Evolutionary conservation across 768 basidiomycete genomes (phyloP).

Genomic region (Leucocoprinus leucothites): DNA sequence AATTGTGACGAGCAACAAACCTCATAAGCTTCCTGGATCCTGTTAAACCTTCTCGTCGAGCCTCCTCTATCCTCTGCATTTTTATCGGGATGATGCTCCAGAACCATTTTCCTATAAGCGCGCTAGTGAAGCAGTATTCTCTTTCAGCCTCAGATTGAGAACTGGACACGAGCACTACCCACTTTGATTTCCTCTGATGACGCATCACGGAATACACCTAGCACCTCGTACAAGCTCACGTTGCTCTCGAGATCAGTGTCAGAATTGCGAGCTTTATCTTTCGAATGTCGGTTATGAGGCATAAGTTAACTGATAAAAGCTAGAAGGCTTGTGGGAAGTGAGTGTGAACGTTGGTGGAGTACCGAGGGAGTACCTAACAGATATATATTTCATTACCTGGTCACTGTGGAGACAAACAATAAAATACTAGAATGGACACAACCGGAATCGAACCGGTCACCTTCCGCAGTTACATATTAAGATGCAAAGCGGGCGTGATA

Average conservation of each 20-base stretch:
- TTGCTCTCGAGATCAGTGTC: not conserved
- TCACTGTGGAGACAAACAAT: too few relatives aligned
- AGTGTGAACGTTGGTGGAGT: too few relatives aligned
- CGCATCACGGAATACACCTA: constrained; percentile 18
- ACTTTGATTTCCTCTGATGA: constrained; percentile 20
- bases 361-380: too few relatives aligned
- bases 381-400: too few relatives aligned
- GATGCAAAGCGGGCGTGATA: not conserved
- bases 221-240: constrained; percentile 21
- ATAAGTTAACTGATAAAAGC: too few relatives aligned
- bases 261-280: not conserved
- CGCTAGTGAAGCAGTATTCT: constrained; percentile 30
- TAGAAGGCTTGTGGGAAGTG: not conserved
- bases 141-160: not conserved
- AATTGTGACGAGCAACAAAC: constrained; percentile 20
- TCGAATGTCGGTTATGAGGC: not conserved
- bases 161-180: not conserved
- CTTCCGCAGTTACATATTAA: not conserved
- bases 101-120: constrained; percentile 62
- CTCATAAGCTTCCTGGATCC: constrained; percentile 78
- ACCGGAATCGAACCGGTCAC: not conserved
- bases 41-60: constrained; percentile 65
- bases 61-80: constrained; percentile 66
- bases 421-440: not conserved
- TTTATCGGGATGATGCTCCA: constrained; percentile 68